phyloP scores from a whole-genome alignment of 768 basidiomycete genomes.

The Candolleomyces eurysporus region DNA sequence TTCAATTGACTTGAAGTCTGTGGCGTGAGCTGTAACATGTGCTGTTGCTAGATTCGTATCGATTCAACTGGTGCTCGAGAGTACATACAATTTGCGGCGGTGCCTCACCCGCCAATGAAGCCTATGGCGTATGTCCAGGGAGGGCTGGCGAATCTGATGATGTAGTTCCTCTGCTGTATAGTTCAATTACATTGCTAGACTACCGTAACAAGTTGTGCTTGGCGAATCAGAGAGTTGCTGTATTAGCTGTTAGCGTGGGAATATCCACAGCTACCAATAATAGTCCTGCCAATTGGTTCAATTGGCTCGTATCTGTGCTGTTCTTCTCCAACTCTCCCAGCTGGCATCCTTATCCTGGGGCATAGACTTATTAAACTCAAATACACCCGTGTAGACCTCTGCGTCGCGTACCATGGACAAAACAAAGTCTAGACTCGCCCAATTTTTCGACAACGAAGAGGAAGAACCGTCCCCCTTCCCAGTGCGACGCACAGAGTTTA shows the following conservation, averaged over 20 bases:
- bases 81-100: slow-evolving; percentile 83
- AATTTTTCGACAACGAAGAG: slow-evolving; percentile 84
- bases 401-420: slow-evolving; percentile 52
- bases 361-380: not conserved
- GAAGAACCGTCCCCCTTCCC: slow-evolving; percentile 76
- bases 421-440: slow-evolving; percentile 66
- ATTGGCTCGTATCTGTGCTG: no score
- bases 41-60: slow-evolving; percentile 66
- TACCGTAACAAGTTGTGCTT: no score
- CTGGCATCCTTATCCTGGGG: no score
- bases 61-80: slow-evolving; percentile 70
- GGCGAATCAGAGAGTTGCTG: no score
- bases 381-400: not conserved
- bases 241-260: no score
- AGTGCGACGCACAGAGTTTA: slow-evolving; percentile 85
- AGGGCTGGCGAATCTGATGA: slow-evolving; percentile 66
- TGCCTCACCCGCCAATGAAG: slow-evolving; percentile 84
- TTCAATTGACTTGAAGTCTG: slow-evolving; percentile 7
- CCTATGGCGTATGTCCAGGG: slow-evolving; percentile 88
- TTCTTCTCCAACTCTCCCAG: no score
- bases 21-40: not conserved
- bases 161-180: slow-evolving; percentile 35
- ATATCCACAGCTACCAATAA: no score
- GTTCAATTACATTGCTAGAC: no score
- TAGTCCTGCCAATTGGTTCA: no score